A percentile compares a stretch with the other conserved stretches of the same genome.
Conservation (phyloP, 371 early-diverging fungal genomes). For the Circinella umbellata region DNA sequence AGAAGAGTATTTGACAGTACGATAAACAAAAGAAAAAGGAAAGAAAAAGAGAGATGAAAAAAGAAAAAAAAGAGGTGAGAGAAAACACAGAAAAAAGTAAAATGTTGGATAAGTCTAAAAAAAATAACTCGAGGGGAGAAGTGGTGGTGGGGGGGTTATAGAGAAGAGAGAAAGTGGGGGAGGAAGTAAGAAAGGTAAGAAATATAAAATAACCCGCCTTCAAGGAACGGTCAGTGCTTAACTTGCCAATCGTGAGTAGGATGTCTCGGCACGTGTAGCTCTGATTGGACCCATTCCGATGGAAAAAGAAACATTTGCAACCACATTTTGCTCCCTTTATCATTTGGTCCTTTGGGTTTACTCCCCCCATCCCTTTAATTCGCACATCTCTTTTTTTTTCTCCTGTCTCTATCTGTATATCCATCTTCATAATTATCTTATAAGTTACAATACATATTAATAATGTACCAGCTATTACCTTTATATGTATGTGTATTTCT, state of each 20-base stretch:
- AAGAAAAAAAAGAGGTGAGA: not conserved
- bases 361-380: not conserved
- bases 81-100: conserved; percentile 2
- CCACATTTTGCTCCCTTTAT: not conserved
- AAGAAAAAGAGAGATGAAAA: not conserved
- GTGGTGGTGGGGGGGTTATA: conserved; percentile 7
- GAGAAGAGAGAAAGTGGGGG: conserved; percentile 11
- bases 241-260: conserved; percentile 14
- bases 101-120: not conserved
- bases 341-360: not conserved
- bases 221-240: conserved; percentile 12
- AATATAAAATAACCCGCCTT: not conserved
- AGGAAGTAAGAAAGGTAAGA: not conserved
- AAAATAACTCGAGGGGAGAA: not conserved
- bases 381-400: too few species aligned
- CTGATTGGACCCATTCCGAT: conserved; percentile 19
- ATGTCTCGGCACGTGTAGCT: conserved; percentile 20
- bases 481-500: not conserved
- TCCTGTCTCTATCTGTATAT: too few species aligned
- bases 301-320: not conserved
- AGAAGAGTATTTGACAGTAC: not conserved
- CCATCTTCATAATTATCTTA: too few species aligned
- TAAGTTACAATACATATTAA: too few species aligned
- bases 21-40: not conserved
- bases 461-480: too few species aligned